Percentiles rank a stretch among this genome's conserved stretches.
Conservation (phyloP, 192 early-diverging fungal genomes). For the Kickxella alabastrina region DNA sequence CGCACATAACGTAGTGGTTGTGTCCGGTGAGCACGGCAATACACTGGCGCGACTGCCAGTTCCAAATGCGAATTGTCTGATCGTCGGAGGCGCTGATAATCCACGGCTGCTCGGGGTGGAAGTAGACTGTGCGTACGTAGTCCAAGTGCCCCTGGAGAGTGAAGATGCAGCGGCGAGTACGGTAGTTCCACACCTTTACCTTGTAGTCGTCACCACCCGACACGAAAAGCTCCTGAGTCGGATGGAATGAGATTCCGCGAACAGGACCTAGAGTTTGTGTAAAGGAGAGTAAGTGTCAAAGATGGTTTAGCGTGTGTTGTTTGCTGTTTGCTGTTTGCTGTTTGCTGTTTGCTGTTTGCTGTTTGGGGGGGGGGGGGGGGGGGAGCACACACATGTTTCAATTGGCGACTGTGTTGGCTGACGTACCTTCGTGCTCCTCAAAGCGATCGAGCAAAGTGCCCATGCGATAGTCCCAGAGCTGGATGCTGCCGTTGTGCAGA, state of each 20-base stretch:
- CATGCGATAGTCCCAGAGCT: conserved; percentile 99
- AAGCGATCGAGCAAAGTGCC: conserved; percentile 96
- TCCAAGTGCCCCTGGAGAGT: conserved; percentile 98
- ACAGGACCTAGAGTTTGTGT: conserved; percentile 82
- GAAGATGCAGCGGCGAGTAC: conserved; percentile 91
- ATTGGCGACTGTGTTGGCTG: no score
- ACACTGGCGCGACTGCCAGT: conserved; percentile 98
- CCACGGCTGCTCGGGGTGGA: conserved; percentile 98
- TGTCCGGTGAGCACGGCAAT: conserved; percentile 97
- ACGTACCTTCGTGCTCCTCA: conserved; percentile 97
- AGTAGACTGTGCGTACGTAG: conserved; percentile 94
- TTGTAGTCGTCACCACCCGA: conserved; percentile 99
- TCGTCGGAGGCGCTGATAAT: conserved; percentile 96
- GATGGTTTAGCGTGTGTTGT: no score
- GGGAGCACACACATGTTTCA: no score
- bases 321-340: no score
- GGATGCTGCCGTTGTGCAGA: conserved; percentile 95
- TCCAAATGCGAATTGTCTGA: conserved; percentile 99
- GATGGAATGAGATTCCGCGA: conserved; percentile 93
- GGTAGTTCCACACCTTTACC: conserved; percentile 99
- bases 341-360: no score
- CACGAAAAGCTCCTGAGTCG: conserved; percentile 93
- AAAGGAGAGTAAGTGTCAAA: no score
- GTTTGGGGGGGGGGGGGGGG: no score
- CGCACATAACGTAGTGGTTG: conserved; percentile 98